A percentile compares a stretch with the other conserved stretches of the same genome.
phyloP scores from a whole-genome alignment of 352 stramenopile species.

The Achlya hypogyna region DNA sequence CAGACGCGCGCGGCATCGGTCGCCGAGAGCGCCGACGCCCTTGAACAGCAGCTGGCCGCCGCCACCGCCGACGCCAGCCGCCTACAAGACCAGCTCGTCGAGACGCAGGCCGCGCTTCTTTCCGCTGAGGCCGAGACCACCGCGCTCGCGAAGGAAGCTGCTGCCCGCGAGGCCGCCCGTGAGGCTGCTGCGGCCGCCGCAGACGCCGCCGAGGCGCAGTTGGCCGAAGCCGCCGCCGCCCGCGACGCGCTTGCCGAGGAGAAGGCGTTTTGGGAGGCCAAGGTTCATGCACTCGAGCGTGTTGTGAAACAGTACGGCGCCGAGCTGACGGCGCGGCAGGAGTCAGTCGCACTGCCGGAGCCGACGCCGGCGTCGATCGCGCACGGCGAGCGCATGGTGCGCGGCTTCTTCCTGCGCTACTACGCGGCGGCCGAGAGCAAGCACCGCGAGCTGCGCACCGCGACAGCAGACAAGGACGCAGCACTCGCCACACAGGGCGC shows the following conservation, averaged over 20 bases:
- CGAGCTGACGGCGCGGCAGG: not conserved
- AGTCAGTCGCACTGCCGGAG: not conserved
- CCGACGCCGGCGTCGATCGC: not conserved
- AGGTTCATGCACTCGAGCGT: not conserved
- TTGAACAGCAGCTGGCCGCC: not conserved
- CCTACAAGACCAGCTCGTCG: not conserved
- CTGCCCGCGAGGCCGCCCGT: not conserved
- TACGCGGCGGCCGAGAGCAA: slow-evolving; percentile 3
- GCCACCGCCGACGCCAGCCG: not conserved
- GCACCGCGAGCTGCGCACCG: not conserved
- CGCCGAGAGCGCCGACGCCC: not conserved
- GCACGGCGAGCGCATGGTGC: not conserved
- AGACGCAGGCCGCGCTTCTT: not conserved
- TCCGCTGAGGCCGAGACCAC: not conserved
- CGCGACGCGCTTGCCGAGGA: not conserved
- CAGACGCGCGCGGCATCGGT: not conserved
- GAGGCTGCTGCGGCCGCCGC: not conserved
- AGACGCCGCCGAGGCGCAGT: not conserved
- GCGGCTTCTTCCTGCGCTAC: slow-evolving; percentile 1
- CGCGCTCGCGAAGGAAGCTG: not conserved
- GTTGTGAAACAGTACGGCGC: not conserved
- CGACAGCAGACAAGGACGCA: not conserved
- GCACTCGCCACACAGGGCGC: not conserved
- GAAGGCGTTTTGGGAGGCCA: not conserved
- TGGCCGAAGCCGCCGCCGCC: not conserved